These are phyloP conservation scores for Epicoccum sorghinum DNA, from an alignment of 2,329 filamentous ascomycete species.

Conservation along the genomic window DNA sequence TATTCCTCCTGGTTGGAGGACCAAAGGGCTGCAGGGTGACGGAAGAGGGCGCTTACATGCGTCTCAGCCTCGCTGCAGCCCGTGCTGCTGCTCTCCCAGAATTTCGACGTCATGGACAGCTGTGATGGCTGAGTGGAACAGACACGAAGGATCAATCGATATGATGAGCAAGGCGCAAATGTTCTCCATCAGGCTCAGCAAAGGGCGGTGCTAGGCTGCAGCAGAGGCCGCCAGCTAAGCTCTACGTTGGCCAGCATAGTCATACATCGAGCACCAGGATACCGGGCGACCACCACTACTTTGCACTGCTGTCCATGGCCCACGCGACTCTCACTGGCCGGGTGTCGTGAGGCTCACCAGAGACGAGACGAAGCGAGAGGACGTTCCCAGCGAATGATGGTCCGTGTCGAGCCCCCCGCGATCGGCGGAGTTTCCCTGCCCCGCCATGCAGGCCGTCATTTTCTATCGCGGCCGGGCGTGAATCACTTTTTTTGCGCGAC, in stretches of 20 bases:
- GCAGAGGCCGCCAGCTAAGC: neutral
- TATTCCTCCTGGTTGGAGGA: neutral
- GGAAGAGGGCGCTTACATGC: conserved; percentile 11
- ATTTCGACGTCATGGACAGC: neutral
- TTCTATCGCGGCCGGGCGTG: neutral
- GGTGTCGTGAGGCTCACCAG: neutral
- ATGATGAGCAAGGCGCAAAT: neutral
- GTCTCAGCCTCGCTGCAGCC: conserved; percentile 4
- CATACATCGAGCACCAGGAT: no score
- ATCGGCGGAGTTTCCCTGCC: conserved; percentile 3
- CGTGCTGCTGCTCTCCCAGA: neutral
- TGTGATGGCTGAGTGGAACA: neutral
- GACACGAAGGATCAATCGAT: neutral
- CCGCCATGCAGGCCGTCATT: conserved; percentile 1
- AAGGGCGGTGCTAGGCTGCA: conserved; percentile 15
- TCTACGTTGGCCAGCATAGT: no score
- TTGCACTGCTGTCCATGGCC: neutral
- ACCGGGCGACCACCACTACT: no score
- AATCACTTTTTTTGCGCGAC: conserved; percentile 14
- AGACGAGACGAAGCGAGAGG: neutral
- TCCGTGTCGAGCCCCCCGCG: conserved; percentile 1
- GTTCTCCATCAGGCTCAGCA: neutral
- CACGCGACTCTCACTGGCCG: neutral
- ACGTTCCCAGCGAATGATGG: neutral
- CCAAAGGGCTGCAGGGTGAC: conserved; percentile 11